Base-by-base conservation (phyloP, 2,329 filamentous ascomycete species). In the Aspergillus sp. region DNA sequence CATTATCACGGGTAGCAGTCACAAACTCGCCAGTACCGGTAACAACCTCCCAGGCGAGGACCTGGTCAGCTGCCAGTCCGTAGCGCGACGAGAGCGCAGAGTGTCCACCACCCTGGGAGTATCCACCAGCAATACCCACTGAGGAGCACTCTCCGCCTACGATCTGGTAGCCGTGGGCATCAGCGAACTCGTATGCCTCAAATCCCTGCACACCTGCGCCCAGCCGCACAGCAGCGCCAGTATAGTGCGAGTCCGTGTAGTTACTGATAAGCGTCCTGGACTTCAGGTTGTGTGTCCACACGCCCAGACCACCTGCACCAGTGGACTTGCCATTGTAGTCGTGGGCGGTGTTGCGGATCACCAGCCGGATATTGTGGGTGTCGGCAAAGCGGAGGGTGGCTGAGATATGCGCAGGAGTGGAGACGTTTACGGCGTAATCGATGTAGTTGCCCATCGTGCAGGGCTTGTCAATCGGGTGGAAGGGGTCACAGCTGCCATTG, bases 321-420 rank as follows among this genome's bases (percentile, higher is more conserved):
- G 86, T 86, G 0, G 84, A 87, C 45, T 85, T 84, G 43, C 87
- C 88, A 36, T 81, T 58, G 43, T 67, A 61, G 60, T 79, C 75
- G 55, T 81, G 78, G 2, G 78, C 78, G 1, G 76, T 79, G 63
- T 79, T 79, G 4, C 74, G 69, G 13, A 79, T 67, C 1, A 85
- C 74, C 0, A 87, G 67, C 1, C 84, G 80, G 50, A 87, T 74
- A 65, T 60, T 63, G 23, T 63, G 60, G 15, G 49, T 23, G 30
- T 30, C 50, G 17, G 58, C 43, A 25, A 63, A 60, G 19, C 51
- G 23, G 6, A 63, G 41, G 83, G 73, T 51, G 6, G 58, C 58
- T 5, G 65, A 60, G 23, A 77, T 62, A 9, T 78, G 66, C 1
- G 59, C 63, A 0, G 66, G 59, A 55, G 64, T 65, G 32, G 60